Evolutionary conservation across 2,329 filamentous ascomycete species (phyloP).

Genomic region (Aureobasidium sp.): DNA sequence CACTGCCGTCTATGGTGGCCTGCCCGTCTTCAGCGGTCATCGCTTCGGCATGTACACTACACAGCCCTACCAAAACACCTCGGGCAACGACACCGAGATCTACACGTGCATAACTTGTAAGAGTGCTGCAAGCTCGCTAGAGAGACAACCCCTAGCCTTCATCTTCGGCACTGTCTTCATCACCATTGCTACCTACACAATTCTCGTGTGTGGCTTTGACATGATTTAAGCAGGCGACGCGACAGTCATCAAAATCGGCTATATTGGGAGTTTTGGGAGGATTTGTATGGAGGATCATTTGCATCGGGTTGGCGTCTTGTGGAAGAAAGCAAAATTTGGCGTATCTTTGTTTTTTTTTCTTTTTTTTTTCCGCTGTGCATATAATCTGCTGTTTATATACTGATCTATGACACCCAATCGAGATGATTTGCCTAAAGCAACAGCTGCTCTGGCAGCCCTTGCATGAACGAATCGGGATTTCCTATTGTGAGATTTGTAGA

Average conservation of each 20-base stretch:
- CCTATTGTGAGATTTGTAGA: background rate
- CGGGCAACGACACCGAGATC: conserved; percentile 20
- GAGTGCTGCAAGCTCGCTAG: conserved; percentile 45
- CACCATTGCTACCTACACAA: conserved; percentile 52
- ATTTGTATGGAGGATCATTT: background rate
- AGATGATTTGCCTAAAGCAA: background rate
- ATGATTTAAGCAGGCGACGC: background rate
- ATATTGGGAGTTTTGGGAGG: background rate
- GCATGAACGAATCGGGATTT: background rate
- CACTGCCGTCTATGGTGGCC: conserved; percentile 47
- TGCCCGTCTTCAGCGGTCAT: conserved; percentile 46
- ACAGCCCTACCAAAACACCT: conserved; percentile 44
- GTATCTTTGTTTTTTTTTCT: background rate
- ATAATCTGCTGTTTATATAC: background rate
- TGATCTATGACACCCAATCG: background rate
- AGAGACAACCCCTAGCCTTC: conserved; percentile 50
- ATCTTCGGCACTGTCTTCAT: conserved; percentile 49
- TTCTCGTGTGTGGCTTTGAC: conserved; percentile 33
- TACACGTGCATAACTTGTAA: conserved; percentile 50
- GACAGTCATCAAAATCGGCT: background rate
- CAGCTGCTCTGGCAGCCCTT: background rate
- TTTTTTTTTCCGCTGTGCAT: background rate
- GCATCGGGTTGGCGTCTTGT: conserved; percentile 3
- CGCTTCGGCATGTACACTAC: conserved; percentile 58
- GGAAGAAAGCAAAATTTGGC: background rate